phyloP scores from a whole-genome alignment of 106 monocot genomes.

The Posidonia australis region DNA sequence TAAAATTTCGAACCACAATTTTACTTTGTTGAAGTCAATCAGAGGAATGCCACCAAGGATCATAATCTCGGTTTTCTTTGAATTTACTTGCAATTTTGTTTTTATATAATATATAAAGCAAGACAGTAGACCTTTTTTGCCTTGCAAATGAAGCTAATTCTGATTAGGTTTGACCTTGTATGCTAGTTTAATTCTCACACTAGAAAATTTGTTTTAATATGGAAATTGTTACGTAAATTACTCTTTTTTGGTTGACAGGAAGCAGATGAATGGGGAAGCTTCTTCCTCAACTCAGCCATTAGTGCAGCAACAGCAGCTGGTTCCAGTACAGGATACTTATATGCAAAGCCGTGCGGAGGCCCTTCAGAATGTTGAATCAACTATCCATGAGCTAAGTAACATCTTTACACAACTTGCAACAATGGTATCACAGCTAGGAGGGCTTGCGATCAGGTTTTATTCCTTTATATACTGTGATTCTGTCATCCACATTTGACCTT shows the following conservation, averaged over 20 bases:
- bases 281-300: conserved; percentile 8
- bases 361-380: conserved; percentile 75
- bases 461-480: background rate
- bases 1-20: too few relatives aligned
- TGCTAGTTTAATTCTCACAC: too few relatives aligned
- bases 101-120: too few relatives aligned
- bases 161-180: too few relatives aligned
- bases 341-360: conserved; percentile 83
- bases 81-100: too few relatives aligned
- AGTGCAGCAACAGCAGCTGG: conserved; percentile 25
- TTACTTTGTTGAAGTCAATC: too few relatives aligned
- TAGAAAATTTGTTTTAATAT: background rate
- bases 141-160: too few relatives aligned
- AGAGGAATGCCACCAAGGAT: too few relatives aligned
- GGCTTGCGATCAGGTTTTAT: conserved; percentile 76
- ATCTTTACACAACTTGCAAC: conserved; percentile 90
- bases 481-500: background rate
- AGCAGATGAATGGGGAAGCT: conserved; percentile 4
- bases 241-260: conserved; percentile 5
- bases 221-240: background rate
- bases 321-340: conserved; percentile 67
- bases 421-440: conserved; percentile 92
- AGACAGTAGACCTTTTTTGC: too few relatives aligned
- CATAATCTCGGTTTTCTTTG: too few relatives aligned
- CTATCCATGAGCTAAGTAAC: conserved; percentile 78